Evolutionary conservation across 1,284 basidiomycete genomes (phyloP).

Genomic region (Pisolithus thermaeus): DNA sequence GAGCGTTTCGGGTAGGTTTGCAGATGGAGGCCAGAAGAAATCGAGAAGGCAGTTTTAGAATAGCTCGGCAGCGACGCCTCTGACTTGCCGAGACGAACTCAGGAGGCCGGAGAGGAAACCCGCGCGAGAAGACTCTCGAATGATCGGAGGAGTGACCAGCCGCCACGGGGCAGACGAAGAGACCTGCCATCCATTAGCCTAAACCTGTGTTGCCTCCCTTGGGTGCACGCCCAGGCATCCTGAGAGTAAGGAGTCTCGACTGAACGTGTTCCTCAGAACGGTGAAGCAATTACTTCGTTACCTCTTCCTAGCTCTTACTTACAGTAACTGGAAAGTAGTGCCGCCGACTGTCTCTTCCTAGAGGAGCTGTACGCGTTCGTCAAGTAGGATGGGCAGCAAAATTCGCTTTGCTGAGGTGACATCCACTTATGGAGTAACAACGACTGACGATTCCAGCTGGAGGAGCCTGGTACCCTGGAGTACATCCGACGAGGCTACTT

Average conservation of each 20-base stretch:
- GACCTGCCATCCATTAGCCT: slow-evolving; percentile 8
- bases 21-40: too few species aligned
- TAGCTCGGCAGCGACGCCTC: too few species aligned
- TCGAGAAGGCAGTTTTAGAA: too few species aligned
- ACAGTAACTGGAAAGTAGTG: slow-evolving; percentile 14
- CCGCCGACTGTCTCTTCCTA: slow-evolving; percentile 15
- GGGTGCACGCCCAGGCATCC: slow-evolving; percentile 23
- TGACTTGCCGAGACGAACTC: too few species aligned
- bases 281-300: slow-evolving; percentile 6
- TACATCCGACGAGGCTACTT: slow-evolving; percentile 83
- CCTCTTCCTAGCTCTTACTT: slow-evolving; percentile 1
- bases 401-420: slow-evolving; percentile 54
- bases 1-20: too few species aligned
- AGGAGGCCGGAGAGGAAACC: too few species aligned
- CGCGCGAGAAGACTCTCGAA: too few species aligned
- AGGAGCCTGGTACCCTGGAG: slow-evolving; percentile 76
- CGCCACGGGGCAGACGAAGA: neutral
- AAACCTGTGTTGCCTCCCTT: slow-evolving; percentile 11
- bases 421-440: slow-evolving; percentile 16
- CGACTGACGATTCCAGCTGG: slow-evolving; percentile 28
- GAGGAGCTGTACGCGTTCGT: slow-evolving; percentile 33
- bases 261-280: slow-evolving; percentile 19
- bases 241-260: too few species aligned
- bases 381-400: slow-evolving; percentile 36
- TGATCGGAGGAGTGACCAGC: too few species aligned